Conservation (phyloP, 352 stramenopile species). For the Globisporangium uncinulatum region DNA sequence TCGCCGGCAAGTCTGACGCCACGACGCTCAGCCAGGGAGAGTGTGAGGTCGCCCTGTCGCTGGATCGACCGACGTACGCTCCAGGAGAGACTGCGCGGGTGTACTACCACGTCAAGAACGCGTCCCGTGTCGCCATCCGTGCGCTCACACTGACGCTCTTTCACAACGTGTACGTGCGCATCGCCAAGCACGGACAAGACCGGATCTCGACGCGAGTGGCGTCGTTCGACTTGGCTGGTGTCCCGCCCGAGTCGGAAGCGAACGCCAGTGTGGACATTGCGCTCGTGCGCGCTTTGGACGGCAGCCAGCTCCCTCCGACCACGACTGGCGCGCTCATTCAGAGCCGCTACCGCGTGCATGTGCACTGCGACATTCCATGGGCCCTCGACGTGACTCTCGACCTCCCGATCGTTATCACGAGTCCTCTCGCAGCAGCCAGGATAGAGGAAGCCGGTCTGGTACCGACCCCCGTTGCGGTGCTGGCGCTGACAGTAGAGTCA, state of each 20-base stretch:
- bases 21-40: constrained; percentile 27
- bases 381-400: constrained; percentile 29
- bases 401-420: constrained; percentile 16
- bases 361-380: constrained; percentile 37
- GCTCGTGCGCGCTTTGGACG: constrained; percentile 4
- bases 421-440: not conserved
- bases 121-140: constrained; percentile 27
- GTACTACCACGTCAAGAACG: constrained; percentile 31
- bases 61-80: constrained; percentile 32
- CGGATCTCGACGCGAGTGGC: not conserved
- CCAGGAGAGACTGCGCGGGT: constrained; percentile 25
- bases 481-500: not conserved
- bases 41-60: constrained; percentile 24
- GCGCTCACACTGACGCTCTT: constrained; percentile 19
- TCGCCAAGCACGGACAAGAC: constrained; percentile 7
- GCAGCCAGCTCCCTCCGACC: constrained; percentile 20
- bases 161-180: constrained; percentile 20
- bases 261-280: constrained; percentile 16
- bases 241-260: constrained; percentile 12
- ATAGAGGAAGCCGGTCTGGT: not conserved
- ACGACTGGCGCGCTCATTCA: constrained; percentile 23
- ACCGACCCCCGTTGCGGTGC: not conserved
- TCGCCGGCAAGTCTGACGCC: constrained; percentile 13
- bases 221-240: constrained; percentile 1
- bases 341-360: constrained; percentile 25